Percentiles rank a stretch among this genome's conserved stretches.
Evolutionary conservation across 331 rosid species (phyloP).

Genomic region (Rosa hybrid): DNA sequence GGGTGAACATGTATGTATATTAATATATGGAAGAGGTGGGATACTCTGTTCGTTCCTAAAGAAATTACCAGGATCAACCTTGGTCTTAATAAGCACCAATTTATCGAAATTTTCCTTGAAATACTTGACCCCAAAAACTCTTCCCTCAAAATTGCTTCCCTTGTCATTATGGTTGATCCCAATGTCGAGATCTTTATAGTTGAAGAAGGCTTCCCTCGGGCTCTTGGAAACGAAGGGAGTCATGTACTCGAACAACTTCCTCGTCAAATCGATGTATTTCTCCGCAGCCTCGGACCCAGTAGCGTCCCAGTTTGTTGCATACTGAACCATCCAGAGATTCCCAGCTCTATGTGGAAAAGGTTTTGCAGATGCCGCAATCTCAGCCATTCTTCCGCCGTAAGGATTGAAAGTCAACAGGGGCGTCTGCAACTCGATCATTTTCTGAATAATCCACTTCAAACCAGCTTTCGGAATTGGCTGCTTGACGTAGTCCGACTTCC

Average conservation of each 20-base stretch:
- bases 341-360: conserved; percentile 30
- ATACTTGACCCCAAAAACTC: background rate
- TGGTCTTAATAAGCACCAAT: conserved; percentile 15
- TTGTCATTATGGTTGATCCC: conserved; percentile 13
- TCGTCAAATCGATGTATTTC: background rate
- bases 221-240: conserved; percentile 25
- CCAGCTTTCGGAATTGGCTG: conserved; percentile 16
- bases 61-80: conserved; percentile 18
- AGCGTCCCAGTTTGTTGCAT: background rate
- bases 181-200: conserved; percentile 19
- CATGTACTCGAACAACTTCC: conserved; percentile 11
- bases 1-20: no score
- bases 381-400: conserved; percentile 26
- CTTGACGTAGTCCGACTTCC: conserved; percentile 25
- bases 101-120: conserved; percentile 15
- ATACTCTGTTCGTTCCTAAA: conserved; percentile 13
- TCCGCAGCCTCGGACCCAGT: background rate
- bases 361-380: conserved; percentile 1
- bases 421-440: conserved; percentile 12
- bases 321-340: conserved; percentile 8
- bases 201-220: conserved; percentile 9
- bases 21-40: background rate
- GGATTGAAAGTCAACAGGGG: conserved; percentile 14
- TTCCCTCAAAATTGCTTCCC: conserved; percentile 7
- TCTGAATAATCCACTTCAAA: background rate